phyloP scores from a whole-genome alignment of 345 rosid species.

The Euphorbia pulcherrima region DNA sequence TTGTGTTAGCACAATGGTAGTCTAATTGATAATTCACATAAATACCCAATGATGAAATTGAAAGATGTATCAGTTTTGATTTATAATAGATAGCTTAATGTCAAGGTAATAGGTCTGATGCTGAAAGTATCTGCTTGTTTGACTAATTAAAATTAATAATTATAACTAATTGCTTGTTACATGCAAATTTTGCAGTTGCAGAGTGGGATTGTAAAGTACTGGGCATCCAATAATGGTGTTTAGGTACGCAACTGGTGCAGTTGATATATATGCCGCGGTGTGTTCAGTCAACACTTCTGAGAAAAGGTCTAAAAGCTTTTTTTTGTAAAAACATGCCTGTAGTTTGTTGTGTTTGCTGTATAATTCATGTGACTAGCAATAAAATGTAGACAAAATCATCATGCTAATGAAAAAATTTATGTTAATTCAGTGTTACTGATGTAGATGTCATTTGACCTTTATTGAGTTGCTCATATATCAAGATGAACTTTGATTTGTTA shows the following conservation, averaged over 20 bases:
- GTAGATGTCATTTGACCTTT: not conserved
- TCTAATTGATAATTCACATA: not conserved
- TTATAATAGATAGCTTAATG: not conserved
- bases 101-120: not conserved
- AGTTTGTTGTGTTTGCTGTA: not conserved
- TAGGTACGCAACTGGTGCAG: not conserved
- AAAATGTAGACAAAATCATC: not conserved
- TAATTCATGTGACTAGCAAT: conserved; percentile 1
- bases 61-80: not conserved
- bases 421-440: not conserved
- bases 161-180: not conserved
- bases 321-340: not conserved
- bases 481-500: not conserved
- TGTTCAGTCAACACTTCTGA: not conserved
- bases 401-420: not conserved
- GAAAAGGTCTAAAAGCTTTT: not conserved
- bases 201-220: conserved; percentile 27
- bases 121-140: not conserved
- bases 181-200: conserved; percentile 38
- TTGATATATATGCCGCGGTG: not conserved
- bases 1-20: not conserved
- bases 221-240: conserved; percentile 15
- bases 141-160: conserved; percentile 3
- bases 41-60: not conserved
- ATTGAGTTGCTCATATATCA: not conserved